Evolutionary conservation across 2,329 filamentous ascomycete genomes (phyloP), one percentile per base, ranked within the genome.

Genomic region (Coleophoma cylindrospora): DNA sequence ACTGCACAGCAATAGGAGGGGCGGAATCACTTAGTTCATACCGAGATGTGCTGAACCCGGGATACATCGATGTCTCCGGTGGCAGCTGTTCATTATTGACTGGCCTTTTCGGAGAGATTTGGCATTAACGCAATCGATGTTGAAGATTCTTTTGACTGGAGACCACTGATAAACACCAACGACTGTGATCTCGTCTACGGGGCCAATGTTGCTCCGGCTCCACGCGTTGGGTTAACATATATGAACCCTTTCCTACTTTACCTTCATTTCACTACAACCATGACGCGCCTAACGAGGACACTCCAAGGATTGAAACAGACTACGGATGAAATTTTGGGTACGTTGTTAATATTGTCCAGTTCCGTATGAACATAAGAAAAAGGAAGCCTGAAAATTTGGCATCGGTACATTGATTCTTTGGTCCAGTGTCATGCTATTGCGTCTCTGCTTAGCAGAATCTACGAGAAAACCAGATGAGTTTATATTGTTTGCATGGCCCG

Each of bases 41-140:
- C 50, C 68, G 70, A 47, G 69, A 71, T 52, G 66, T 4, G 64
- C 71, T 50, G 80, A 85, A 49, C 73, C 74, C 1, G 80, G 86
- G 60, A 76, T 84, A 64, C 71, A 81, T 36, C 71, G 82, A 19
- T 71, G 83, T 2, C 61, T 84, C 0, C 86, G 81, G 77, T 84
- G 79, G 73, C 70, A 75, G n/a, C 71, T 86, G 10, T 67, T 81
- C 38, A 68, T 76, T 3, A 67, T 84, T 0, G 83, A 86, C 55
- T 64, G 77, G 3, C 72, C 76, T 9, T 75, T 0, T 73, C 77
- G 3, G 79, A 83, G 52, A 75, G 81, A 49, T 67, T 76, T 3
- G 78, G 77, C 11, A 41, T 36, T 17, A 32, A 22, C 12, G 54
- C 57, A 14, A 80, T 79, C 52, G 66, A 80, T 53, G 50, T 61